Percentiles rank a stretch among this genome's conserved stretches.
Conservation (phyloP, 2,329 filamentous ascomycete genomes). For the Phialocephala sp. region DNA sequence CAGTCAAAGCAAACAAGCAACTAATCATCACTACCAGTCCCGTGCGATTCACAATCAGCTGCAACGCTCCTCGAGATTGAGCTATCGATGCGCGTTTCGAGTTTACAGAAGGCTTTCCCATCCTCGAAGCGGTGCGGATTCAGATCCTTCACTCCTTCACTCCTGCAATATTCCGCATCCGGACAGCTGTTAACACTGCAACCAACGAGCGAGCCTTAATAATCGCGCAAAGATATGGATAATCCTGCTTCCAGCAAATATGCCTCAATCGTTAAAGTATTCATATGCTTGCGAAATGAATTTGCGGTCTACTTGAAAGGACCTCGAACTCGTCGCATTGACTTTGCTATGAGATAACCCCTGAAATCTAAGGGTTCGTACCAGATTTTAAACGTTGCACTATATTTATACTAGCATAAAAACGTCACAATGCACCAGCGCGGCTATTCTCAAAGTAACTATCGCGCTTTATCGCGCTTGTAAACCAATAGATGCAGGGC, state of each 20-base stretch:
- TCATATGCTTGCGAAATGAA: background rate
- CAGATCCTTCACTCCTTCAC: conserved; percentile 4
- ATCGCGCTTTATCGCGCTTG: background rate
- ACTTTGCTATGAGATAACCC: background rate
- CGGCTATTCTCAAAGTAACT: background rate
- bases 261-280: background rate
- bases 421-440: background rate
- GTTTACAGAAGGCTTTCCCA: too few species aligned
- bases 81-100: background rate
- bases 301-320: too few species aligned
- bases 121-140: background rate
- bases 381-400: background rate
- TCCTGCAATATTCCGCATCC: background rate
- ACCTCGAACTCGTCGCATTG: background rate
- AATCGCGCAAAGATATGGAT: background rate
- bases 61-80: background rate
- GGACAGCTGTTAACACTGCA: background rate
- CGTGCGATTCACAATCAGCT: background rate
- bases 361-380: background rate
- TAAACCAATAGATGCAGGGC: background rate
- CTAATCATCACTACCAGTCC: background rate
- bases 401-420: background rate
- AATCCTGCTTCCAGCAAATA: conserved; percentile 1
- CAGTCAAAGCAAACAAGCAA: background rate
- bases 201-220: background rate